Evolutionary conservation across 129 eudicot species (phyloP).

Genomic region (Chrysanthemum seticuspe): DNA sequence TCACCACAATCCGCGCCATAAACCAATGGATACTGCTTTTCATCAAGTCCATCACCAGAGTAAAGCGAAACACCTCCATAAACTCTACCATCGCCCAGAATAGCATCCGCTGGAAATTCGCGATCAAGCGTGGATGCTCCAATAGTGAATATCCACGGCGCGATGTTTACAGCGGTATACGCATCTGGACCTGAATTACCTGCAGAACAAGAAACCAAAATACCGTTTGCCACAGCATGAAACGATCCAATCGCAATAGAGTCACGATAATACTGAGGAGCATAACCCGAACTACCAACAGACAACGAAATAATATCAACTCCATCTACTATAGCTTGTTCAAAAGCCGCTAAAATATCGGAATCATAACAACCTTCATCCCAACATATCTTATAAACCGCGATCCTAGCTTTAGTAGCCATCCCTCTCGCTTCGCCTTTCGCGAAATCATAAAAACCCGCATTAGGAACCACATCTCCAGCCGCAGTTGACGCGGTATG

Average conservation of each 20-base stretch:
- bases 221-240: slow-evolving; percentile 64
- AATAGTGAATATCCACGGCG: slow-evolving; percentile 94
- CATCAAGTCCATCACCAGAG: slow-evolving; percentile 64
- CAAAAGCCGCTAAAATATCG: slow-evolving; percentile 93
- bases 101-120: slow-evolving; percentile 87
- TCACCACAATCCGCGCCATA: slow-evolving; percentile 69
- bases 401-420: slow-evolving; percentile 91
- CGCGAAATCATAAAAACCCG: slow-evolving; percentile 67
- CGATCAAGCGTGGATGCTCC: slow-evolving; percentile 93
- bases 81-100: slow-evolving; percentile 76
- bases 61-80: slow-evolving; percentile 78
- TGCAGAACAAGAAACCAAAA: slow-evolving; percentile 81
- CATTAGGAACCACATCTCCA: slow-evolving; percentile 63
- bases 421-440: slow-evolving; percentile 93
- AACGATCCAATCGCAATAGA: slow-evolving; percentile 93
- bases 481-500: slow-evolving; percentile 98
- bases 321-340: slow-evolving; percentile 74
- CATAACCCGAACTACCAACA: slow-evolving; percentile 73
- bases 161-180: slow-evolving; percentile 73
- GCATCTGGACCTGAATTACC: slow-evolving; percentile 91
- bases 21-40: slow-evolving; percentile 47
- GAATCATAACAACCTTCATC: slow-evolving; percentile 79
- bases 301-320: slow-evolving; percentile 84
- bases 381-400: slow-evolving; percentile 98
- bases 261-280: slow-evolving; percentile 71